Conservation (phyloP, 371 early-diverging fungal species). For the Apophysomyces elegans region DNA sequence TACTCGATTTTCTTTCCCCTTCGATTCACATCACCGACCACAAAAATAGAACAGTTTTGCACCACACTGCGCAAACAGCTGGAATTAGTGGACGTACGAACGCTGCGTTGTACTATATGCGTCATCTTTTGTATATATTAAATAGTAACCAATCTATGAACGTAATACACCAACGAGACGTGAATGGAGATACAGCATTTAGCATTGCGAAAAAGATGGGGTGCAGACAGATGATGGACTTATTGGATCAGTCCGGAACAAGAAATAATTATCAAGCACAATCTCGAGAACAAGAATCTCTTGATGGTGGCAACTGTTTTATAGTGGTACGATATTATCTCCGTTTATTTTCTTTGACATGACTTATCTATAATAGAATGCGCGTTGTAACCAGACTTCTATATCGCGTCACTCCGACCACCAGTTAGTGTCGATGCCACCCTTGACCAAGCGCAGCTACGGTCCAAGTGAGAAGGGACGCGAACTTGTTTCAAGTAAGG, state of each 20-base stretch:
- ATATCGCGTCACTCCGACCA: not conserved
- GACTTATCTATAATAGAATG: not conserved
- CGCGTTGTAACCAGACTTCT: not conserved
- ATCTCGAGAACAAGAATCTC: not conserved
- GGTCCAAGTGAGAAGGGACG: conserved; percentile 51
- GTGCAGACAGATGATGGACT: conserved; percentile 70
- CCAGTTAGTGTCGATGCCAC: not conserved
- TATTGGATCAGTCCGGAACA: conserved; percentile 40
- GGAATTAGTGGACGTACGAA: conserved; percentile 74
- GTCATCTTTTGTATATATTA: conserved; percentile 77
- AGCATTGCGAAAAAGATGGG: conserved; percentile 86
- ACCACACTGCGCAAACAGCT: conserved; percentile 87
- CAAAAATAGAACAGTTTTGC: conserved; percentile 86
- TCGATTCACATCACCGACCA: conserved; percentile 82
- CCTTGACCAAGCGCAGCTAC: not conserved
- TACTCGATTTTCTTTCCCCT: conserved; percentile 78
- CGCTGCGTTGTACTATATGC: conserved; percentile 88
- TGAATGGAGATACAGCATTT: conserved; percentile 89
- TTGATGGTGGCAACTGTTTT: not conserved
- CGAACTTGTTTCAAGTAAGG: conserved; percentile 62
- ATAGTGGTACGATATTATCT: not conserved
- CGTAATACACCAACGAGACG: conserved; percentile 86
- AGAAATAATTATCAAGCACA: not conserved
- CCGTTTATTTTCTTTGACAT: not conserved
- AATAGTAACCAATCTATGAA: conserved; percentile 61